Evolutionary conservation across 1,284 basidiomycete genomes (phyloP), one percentile per base, ranked within the genome.

Genomic region (Ustilago bromivora): DNA sequence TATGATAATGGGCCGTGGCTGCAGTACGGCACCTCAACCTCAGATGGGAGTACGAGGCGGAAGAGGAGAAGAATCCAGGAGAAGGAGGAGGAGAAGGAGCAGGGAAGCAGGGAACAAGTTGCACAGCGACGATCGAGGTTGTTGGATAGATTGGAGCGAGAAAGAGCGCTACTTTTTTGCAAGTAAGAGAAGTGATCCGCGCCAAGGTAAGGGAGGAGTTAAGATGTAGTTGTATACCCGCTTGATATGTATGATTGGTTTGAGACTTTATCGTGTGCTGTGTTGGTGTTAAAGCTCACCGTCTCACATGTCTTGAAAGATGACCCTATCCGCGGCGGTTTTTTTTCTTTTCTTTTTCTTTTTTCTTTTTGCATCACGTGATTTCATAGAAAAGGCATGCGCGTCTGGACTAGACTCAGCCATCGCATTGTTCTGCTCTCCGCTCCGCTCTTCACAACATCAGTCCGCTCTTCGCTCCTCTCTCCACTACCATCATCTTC

Each of bases 1-100:
- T 82, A 71, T 47, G 80, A 83, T 34, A n/a, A 23, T 0, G 49
- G 63, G 47, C 46, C 38, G 2, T 57, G 52, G 60, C 17, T 76
- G 12, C 68, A 66, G 52, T 76, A 76, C 32, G 19, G 19, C 19
- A 19, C 19, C 19, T 19, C 19, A 19, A 19, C 19, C 19, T 19
- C 19, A 19, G 19, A 19, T 19, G 19, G 19, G 19, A 19, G 19
- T 19, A 36, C 35, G 32, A 10, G 4, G n/a, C 5, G 34, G n/a
- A 15, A 34, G 43, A 47, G 15, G 28, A 15, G 41, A 38, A 32
- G 28, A 13, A 15, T 19, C 19, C 19, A 19, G 19, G 13, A 34
- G 46, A 4, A n/a, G n/a, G n/a, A 11, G 55, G 23, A 34, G 54
- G 23, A 32, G 34, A 19, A 10, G 43, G 55, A 46, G 8, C 11